Percentiles rank a stretch among this genome's conserved stretches.
Evolutionary conservation across 2,329 filamentous ascomycete species (phyloP).

Genomic region (Pseudofabraea citricarpa): DNA sequence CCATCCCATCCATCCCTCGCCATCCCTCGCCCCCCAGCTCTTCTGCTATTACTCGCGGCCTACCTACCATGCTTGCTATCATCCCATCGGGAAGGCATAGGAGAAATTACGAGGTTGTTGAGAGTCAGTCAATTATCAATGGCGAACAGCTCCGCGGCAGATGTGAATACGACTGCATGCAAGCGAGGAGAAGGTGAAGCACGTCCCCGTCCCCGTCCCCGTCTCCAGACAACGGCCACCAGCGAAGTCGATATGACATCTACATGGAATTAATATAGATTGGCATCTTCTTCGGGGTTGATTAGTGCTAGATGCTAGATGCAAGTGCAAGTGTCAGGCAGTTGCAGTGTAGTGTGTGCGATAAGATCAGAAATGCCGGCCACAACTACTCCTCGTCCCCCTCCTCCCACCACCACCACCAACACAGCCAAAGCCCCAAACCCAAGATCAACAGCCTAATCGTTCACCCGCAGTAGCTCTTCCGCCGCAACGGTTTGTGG

Average conservation of each 20-base stretch:
- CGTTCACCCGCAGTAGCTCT: conserved; percentile 13
- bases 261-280: too few relatives aligned
- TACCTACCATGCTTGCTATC: neutral
- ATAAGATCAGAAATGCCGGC: neutral
- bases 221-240: too few relatives aligned
- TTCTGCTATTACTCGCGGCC: neutral
- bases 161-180: neutral
- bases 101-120: neutral
- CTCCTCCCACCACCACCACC: neutral
- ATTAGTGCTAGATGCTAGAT: too few relatives aligned
- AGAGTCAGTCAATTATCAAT: too few relatives aligned
- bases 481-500: conserved; percentile 14
- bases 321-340: too few relatives aligned
- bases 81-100: neutral
- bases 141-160: too few relatives aligned
- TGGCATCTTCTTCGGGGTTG: too few relatives aligned
- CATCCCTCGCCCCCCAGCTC: neutral
- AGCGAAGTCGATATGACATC: too few relatives aligned
- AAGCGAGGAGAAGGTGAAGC: neutral
- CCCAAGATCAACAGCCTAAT: conserved; percentile 7
- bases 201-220: too few relatives aligned
- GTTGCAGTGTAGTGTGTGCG: too few relatives aligned
- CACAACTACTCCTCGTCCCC: conserved; percentile 3
- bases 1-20: neutral
- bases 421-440: neutral